phyloP scores from a whole-genome alignment of 2,329 filamentous ascomycete genomes.

The Pseudogymnoascus sp. region DNA sequence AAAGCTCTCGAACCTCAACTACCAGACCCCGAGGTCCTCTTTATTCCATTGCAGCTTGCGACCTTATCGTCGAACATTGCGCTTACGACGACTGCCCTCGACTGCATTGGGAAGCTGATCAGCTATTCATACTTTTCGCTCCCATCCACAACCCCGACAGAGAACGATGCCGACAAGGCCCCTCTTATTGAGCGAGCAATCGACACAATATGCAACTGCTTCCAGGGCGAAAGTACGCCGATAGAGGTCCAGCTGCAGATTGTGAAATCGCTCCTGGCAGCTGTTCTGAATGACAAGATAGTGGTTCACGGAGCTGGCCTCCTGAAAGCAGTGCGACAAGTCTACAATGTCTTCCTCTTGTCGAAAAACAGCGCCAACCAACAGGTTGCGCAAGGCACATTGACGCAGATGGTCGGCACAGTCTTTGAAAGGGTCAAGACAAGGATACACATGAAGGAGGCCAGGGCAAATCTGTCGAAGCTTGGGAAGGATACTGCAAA shows the following conservation, averaged over 20 bases:
- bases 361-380: constrained; percentile 93
- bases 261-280: constrained; percentile 90
- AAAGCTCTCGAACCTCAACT: constrained; percentile 74
- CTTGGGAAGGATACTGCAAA: constrained; percentile 24
- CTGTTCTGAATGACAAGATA: constrained; percentile 96
- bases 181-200: constrained; percentile 95
- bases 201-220: constrained; percentile 98
- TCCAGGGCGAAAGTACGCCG: constrained; percentile 90
- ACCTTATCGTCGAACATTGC: constrained; percentile 79
- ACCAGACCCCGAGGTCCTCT: constrained; percentile 86
- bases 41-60: constrained; percentile 82
- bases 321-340: constrained; percentile 91
- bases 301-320: constrained; percentile 95
- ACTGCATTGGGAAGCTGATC: constrained; percentile 98
- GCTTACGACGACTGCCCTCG: constrained; percentile 81
- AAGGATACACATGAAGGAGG: constrained; percentile 79
- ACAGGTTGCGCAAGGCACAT: constrained; percentile 90
- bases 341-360: constrained; percentile 97
- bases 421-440: constrained; percentile 93
- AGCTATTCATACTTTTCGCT: constrained; percentile 97
- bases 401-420: constrained; percentile 97
- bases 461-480: constrained; percentile 49
- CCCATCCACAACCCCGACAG: constrained; percentile 40
- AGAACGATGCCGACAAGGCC: constrained; percentile 39
- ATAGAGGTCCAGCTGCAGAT: constrained; percentile 94